These are phyloP conservation scores for Trichoderma atroviride DNA, from an alignment of 2,329 filamentous ascomycete genomes.

Conservation along the genomic window DNA sequence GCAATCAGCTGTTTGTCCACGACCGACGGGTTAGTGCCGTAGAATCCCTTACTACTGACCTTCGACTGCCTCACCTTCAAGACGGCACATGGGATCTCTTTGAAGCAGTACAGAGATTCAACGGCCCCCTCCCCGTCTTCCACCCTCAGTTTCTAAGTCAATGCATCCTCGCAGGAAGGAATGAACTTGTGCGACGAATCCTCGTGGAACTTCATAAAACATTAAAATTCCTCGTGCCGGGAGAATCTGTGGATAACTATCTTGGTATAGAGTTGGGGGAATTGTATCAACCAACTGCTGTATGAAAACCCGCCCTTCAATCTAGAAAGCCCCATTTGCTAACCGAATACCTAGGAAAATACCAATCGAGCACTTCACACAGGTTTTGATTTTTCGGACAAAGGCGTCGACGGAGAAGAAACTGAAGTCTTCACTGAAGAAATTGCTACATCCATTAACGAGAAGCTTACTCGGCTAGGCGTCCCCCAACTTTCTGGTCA, in stretches of 20 bases:
- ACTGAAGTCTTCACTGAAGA: slow-evolving; percentile 68
- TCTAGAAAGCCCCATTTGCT: neutral
- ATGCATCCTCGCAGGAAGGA: slow-evolving; percentile 81
- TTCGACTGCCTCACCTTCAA: slow-evolving; percentile 52
- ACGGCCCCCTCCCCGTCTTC: slow-evolving; percentile 85
- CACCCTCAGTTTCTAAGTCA: slow-evolving; percentile 90
- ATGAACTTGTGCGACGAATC: slow-evolving; percentile 69
- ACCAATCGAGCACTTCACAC: neutral
- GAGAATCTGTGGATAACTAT: slow-evolving; percentile 78
- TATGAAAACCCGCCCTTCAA: neutral
- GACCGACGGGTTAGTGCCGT: slow-evolving; percentile 72
- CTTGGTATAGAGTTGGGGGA: slow-evolving; percentile 66
- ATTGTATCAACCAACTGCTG: slow-evolving; percentile 50
- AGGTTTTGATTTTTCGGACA: slow-evolving; percentile 12
- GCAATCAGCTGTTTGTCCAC: slow-evolving; percentile 87
- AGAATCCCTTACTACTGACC: slow-evolving; percentile 58
- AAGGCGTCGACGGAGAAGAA: neutral
- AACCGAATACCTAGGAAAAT: neutral
- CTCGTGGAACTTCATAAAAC: slow-evolving; percentile 72
- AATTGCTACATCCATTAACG: slow-evolving; percentile 69
- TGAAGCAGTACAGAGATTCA: slow-evolving; percentile 78
- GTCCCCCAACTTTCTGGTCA: slow-evolving; percentile 79
- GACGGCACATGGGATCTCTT: slow-evolving; percentile 70
- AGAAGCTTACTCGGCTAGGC: slow-evolving; percentile 73
- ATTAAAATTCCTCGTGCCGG: slow-evolving; percentile 81